phyloP scores from a whole-genome alignment of 371 early-diverging fungal genomes.

The Capillidium rhysosporum region DNA sequence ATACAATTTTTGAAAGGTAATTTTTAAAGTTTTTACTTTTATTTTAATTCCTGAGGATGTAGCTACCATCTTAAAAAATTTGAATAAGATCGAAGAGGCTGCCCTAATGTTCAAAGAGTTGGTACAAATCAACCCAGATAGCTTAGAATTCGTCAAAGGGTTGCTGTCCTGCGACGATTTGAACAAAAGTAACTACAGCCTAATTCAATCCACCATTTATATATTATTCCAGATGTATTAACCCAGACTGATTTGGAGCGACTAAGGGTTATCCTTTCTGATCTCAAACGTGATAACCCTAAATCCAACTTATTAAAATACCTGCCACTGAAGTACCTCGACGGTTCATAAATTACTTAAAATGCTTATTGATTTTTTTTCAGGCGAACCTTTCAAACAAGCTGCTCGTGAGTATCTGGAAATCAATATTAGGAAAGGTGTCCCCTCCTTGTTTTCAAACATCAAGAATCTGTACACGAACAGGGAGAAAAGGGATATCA shows the following conservation, averaged over 20 bases:
- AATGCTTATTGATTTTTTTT: neutral
- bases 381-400: constrained; percentile 31
- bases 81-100: constrained; percentile 45
- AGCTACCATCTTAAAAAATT: constrained; percentile 33
- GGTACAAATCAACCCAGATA: constrained; percentile 64
- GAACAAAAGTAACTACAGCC: neutral
- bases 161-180: constrained; percentile 29
- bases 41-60: too few relatives aligned
- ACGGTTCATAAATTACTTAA: too few relatives aligned
- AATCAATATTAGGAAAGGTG: constrained; percentile 63
- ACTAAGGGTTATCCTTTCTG: constrained; percentile 24
- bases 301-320: constrained; percentile 59
- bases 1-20: constrained; percentile 46
- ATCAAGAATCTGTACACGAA: constrained; percentile 51
- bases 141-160: constrained; percentile 39
- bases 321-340: constrained; percentile 44
- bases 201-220: neutral
- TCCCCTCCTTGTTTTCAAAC: constrained; percentile 75
- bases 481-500: constrained; percentile 34
- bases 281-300: constrained; percentile 49
- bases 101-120: constrained; percentile 48
- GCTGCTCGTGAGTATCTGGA: constrained; percentile 40
- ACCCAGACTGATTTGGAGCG: constrained; percentile 15
- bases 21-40: too few relatives aligned
- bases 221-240: constrained; percentile 10